Percentiles rank a stretch among this genome's conserved stretches.
Conservation (phyloP, 106 monocot species). For the Amphibolis antarctica region DNA sequence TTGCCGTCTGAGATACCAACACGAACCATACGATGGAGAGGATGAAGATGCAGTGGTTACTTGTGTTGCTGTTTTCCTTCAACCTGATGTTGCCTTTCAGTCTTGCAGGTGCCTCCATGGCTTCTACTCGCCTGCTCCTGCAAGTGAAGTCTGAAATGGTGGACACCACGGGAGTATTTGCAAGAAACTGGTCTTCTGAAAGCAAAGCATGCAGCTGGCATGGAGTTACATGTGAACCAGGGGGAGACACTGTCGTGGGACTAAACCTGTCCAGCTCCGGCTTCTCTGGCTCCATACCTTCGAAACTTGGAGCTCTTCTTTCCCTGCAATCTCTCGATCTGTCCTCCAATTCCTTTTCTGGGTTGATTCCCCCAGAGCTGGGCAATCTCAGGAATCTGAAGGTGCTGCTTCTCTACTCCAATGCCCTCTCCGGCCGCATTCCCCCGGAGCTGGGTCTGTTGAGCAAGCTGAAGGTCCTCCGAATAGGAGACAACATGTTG, state of each 20-base stretch:
- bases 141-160: conserved; percentile 41
- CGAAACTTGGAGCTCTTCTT: conserved; percentile 30
- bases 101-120: not conserved
- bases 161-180: conserved; percentile 35
- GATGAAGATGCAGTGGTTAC: not conserved
- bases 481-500: conserved; percentile 58
- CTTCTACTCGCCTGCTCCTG: conserved; percentile 38
- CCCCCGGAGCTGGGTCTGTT: conserved; percentile 53
- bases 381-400: conserved; percentile 40
- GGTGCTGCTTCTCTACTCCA: conserved; percentile 59
- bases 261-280: conserved; percentile 65
- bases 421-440: conserved; percentile 52
- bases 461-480: conserved; percentile 36
- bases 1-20: not conserved
- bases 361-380: conserved; percentile 53
- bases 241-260: conserved; percentile 13
- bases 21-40: not conserved
- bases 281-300: conserved; percentile 46
- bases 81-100: not conserved
- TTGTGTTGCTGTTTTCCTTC: not conserved
- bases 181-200: conserved; percentile 36
- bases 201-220: conserved; percentile 48
- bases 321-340: conserved; percentile 64
- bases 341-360: conserved; percentile 64
- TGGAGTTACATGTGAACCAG: conserved; percentile 41